phyloP scores from a whole-genome alignment of 108 stramenopile species.

The Nitzschia putrida region DNA sequence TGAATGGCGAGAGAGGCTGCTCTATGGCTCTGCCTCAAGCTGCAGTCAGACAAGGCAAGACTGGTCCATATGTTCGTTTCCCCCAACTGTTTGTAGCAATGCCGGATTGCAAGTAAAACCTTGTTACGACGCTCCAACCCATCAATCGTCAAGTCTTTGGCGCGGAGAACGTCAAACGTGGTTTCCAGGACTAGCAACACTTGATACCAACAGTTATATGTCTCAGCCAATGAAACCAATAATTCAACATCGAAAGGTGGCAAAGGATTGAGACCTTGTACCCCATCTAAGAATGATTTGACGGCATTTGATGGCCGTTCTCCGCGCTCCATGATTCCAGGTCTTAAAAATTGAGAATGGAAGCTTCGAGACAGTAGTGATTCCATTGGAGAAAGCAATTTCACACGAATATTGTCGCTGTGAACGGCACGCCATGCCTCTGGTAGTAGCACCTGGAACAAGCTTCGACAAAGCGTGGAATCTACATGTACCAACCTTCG shows the following conservation, averaged over 20 bases:
- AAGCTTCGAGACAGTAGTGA: conserved; percentile 62
- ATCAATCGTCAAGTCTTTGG: conserved; percentile 7
- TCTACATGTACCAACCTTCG: conserved; percentile 59
- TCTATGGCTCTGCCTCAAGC: conserved; percentile 44
- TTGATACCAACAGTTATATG: conserved; percentile 74
- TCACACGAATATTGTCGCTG: conserved; percentile 40
- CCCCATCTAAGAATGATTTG: conserved; percentile 53
- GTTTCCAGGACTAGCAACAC: conserved; percentile 64
- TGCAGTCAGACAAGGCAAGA: conserved; percentile 52
- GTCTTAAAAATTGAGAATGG: conserved; percentile 68
- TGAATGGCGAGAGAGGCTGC: conserved; percentile 74
- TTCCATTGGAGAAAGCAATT: conserved; percentile 58
- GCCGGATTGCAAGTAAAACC: conserved; percentile 48
- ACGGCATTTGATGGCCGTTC: conserved; percentile 37
- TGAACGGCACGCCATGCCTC: conserved; percentile 57
- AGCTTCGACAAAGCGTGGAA: conserved; percentile 40
- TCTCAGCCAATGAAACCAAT: conserved; percentile 53
- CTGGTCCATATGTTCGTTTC: conserved; percentile 55
- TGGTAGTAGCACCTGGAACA: conserved; percentile 58
- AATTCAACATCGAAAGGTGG: conserved; percentile 61
- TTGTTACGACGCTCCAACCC: conserved; percentile 11
- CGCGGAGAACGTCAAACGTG: conserved; percentile 41
- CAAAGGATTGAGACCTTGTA: conserved; percentile 52
- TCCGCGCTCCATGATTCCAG: conserved; percentile 17
- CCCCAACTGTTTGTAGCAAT: conserved; percentile 57